Base-by-base conservation (phyloP, 495 filamentous ascomycete genomes). In the Entonaema liquescens region DNA sequence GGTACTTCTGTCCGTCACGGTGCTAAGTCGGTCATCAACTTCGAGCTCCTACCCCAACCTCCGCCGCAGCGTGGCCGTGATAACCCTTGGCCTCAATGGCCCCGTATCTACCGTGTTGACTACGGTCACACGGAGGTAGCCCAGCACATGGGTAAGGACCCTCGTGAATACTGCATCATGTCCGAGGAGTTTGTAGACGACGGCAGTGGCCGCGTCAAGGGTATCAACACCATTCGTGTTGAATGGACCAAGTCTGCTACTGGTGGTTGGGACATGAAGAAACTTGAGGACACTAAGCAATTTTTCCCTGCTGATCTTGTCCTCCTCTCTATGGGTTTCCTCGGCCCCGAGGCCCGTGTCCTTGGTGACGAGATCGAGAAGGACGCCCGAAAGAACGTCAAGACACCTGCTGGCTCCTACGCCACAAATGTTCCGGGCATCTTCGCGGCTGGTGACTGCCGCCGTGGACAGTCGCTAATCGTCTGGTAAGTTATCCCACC, bases 71-170 rank as follows among this genome's bases (percentile, higher is more conserved):
- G 95, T 79, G 94, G 93, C 65, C 89, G 91, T 67, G 95, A 98
- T 82, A 99, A 99, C 86, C 95, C 95, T 55, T 99, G 95, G 95
- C 95, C 95, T 0, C 96, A 98, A 82, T 99, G 95, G 95, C 95
- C 95, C 23, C 92, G 95, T 75, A 95, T 99, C 80, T 98, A 98
- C 86, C 93, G 95, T 76, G 90, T 98, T 50, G 95, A 99, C 79
- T 99, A 99, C 74, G 95, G 95, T 54, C 95, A 99, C 84, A 88
- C 90, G 2, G 95, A 99, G 78, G 95, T 99, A 67, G 94, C 95
- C 80, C 95, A 96, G 65, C 95, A 98, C 82, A 93, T 94, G 87
- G 95, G 96, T 81, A 94, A 94, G 78, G 95, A 99, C 76, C 95
- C 95, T 44, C 93, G 95, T 69, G 95, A 99, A 83, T 99, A 91